These are phyloP conservation scores for Chlamydomonas sphaeroides DNA, from an alignment of 139 green algal species.

Conservation along the genomic window DNA sequence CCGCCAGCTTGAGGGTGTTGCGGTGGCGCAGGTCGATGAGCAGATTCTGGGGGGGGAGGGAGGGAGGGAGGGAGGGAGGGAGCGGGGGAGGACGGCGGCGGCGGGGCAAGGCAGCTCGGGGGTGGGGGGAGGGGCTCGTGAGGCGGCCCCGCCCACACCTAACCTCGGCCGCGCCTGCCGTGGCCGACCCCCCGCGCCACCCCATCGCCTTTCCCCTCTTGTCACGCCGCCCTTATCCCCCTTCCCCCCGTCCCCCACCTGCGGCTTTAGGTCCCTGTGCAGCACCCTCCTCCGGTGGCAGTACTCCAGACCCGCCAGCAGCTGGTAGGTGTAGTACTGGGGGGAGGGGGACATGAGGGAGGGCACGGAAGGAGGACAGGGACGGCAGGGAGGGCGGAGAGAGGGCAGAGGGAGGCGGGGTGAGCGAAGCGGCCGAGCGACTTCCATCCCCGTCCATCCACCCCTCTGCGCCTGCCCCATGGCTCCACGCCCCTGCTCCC, in stretches of 20 bases:
- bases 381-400: background rate
- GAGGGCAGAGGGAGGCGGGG: too few species aligned
- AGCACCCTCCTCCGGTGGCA: constrained; percentile 78
- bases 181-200: too few species aligned
- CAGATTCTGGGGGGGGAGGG: constrained; percentile 90
- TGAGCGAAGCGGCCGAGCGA: too few species aligned
- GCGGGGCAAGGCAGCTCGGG: too few species aligned
- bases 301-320: constrained; percentile 80
- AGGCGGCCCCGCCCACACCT: too few species aligned
- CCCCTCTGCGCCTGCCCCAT: too few species aligned
- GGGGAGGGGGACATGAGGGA: background rate
- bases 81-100: too few species aligned
- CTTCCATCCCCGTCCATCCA: too few species aligned
- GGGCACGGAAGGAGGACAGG: background rate
- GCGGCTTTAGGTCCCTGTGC: constrained; percentile 94
- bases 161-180: too few species aligned
- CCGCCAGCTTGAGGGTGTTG: constrained; percentile 88
- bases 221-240: background rate
- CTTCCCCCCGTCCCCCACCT: constrained; percentile 46
- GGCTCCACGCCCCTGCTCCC: background rate
- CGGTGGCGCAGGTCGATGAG: constrained; percentile 79
- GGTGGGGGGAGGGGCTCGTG: too few species aligned
- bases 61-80: constrained; percentile 47
- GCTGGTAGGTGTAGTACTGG: constrained; percentile 84
- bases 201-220: background rate